Evolutionary conservation across 768 basidiomycete species (phyloP).

Genomic region (Termitomyces sp.): DNA sequence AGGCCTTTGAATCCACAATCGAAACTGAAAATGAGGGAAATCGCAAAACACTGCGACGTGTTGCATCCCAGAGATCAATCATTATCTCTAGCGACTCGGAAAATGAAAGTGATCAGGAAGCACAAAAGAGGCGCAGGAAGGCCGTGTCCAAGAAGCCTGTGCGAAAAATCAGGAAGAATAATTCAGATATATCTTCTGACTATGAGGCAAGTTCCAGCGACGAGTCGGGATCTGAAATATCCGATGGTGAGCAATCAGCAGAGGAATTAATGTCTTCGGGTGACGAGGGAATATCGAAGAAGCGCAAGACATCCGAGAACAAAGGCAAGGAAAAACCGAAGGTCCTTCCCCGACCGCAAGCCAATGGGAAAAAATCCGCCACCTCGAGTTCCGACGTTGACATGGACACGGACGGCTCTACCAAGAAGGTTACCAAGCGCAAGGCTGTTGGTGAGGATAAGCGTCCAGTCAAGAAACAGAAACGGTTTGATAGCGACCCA

Average conservation of each 20-base stretch:
- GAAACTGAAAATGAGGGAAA: constrained; percentile 34
- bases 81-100: constrained; percentile 54
- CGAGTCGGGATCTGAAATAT: constrained; percentile 10
- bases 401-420: constrained; percentile 44
- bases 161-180: constrained; percentile 15
- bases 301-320: constrained; percentile 15
- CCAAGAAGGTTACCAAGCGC: constrained; percentile 30
- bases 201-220: constrained; percentile 33
- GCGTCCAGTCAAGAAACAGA: constrained; percentile 45
- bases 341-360: constrained; percentile 8
- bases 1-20: constrained; percentile 5
- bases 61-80: constrained; percentile 31
- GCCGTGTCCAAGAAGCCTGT: constrained; percentile 15
- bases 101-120: constrained; percentile 24
- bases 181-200: constrained; percentile 30
- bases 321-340: constrained; percentile 23
- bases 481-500: constrained; percentile 62
- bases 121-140: constrained; percentile 19
- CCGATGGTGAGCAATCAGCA: constrained; percentile 29
- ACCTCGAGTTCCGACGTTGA: constrained; percentile 23
- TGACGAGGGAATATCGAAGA: constrained; percentile 24
- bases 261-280: constrained; percentile 22
- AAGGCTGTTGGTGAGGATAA: constrained; percentile 32
- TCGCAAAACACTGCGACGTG: constrained; percentile 34
- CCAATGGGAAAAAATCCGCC: constrained; percentile 10